phyloP scores from a whole-genome alignment of 176 grass and related monocot species.

The Cenchrus americanus region DNA sequence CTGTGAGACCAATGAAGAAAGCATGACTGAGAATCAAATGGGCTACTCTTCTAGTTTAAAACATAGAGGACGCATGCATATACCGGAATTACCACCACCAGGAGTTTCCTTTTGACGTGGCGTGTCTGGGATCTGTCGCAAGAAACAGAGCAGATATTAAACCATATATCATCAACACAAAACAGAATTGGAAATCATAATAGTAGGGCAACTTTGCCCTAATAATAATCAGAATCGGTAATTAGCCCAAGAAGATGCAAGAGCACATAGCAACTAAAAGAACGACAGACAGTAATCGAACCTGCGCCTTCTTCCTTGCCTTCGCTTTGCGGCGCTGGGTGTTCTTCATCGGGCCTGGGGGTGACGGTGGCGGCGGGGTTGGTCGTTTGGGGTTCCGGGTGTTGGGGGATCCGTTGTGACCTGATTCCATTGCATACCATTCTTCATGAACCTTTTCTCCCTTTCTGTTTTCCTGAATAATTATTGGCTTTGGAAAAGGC shows the following conservation, averaged over 20 bases:
- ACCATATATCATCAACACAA: neutral
- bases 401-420: neutral
- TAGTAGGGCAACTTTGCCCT: neutral
- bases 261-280: neutral
- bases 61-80: neutral
- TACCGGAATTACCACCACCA: neutral
- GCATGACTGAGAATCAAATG: neutral
- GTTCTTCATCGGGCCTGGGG: neutral
- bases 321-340: neutral
- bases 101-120: neutral
- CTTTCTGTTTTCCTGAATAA: neutral
- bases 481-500: slow-evolving; percentile 16
- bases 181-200: neutral
- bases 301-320: neutral
- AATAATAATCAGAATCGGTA: neutral
- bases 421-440: neutral
- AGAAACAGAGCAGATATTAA: neutral
- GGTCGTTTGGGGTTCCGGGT: too few species aligned
- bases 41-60: neutral
- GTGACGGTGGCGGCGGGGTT: neutral
- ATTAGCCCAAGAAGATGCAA: neutral
- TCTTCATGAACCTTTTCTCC: neutral
- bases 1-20: neutral
- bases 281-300: neutral
- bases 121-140: neutral